A percentile compares a stretch with the other conserved stretches of the same genome.
Conservation (phyloP, 805 yeast genomes). For the Kazachstania psychrophila region DNA sequence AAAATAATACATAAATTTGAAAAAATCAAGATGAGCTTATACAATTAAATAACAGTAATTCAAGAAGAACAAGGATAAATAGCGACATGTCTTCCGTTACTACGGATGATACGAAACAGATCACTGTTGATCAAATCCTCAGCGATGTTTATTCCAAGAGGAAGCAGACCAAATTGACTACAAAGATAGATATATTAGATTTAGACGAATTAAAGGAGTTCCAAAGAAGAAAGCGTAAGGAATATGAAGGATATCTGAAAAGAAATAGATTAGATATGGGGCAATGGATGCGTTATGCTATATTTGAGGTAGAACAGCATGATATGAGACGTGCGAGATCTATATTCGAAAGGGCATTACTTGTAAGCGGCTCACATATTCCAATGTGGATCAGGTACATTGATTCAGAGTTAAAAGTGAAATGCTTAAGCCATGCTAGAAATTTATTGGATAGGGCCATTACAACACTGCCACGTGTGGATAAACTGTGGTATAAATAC, state of each 20-base stretch:
- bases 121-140: constrained; percentile 56
- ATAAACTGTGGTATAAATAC: constrained; percentile 80
- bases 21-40: background rate
- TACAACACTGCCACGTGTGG: constrained; percentile 62
- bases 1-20: too few species aligned
- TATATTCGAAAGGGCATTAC: constrained; percentile 77
- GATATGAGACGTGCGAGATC: constrained; percentile 77
- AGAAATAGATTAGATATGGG: constrained; percentile 72
- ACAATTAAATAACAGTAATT: background rate
- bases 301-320: constrained; percentile 73
- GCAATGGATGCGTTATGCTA: constrained; percentile 90
- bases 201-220: constrained; percentile 69
- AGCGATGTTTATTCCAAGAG: constrained; percentile 45
- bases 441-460: constrained; percentile 76
- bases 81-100: too few species aligned
- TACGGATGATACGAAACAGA: constrained; percentile 36
- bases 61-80: too few species aligned
- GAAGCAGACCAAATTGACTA: constrained; percentile 29
- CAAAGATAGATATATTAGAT: constrained; percentile 47
- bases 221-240: constrained; percentile 69
- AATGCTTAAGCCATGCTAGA: constrained; percentile 80
- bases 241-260: constrained; percentile 79
- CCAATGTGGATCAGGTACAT: constrained; percentile 83
- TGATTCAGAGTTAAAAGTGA: constrained; percentile 61
- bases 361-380: constrained; percentile 62